Conservation (phyloP, 768 basidiomycete genomes). For the Russula sp. region DNA sequence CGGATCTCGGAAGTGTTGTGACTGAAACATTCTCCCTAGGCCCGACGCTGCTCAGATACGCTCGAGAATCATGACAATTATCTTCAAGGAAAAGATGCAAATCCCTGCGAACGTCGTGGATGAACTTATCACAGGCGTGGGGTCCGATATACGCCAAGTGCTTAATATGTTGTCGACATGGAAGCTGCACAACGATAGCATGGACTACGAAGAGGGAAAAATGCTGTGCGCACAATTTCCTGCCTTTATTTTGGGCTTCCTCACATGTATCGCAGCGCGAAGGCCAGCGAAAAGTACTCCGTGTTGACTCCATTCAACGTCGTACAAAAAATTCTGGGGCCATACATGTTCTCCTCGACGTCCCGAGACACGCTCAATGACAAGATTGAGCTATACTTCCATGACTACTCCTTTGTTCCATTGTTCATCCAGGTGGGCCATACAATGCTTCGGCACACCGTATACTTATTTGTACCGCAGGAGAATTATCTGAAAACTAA, state of each 20-base stretch:
- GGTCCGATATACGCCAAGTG: constrained; percentile 96
- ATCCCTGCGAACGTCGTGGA: constrained; percentile 90
- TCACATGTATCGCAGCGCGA: constrained; percentile 39
- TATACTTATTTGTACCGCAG: constrained; percentile 39
- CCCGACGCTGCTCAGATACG: constrained; percentile 74
- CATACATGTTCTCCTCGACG: constrained; percentile 83
- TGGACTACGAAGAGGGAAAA: constrained; percentile 93
- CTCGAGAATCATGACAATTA: constrained; percentile 83
- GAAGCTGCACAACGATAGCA: constrained; percentile 75
- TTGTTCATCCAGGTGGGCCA: constrained; percentile 85
- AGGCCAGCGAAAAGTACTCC: constrained; percentile 89
- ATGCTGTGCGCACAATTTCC: constrained; percentile 59
- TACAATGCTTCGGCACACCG: neutral
- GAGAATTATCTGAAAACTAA: constrained; percentile 93
- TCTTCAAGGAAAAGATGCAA: constrained; percentile 92
- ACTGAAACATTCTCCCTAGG: constrained; percentile 42
- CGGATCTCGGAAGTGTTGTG: neutral
- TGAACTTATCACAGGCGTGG: constrained; percentile 81
- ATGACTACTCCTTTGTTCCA: constrained; percentile 91
- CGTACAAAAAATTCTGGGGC: constrained; percentile 84
- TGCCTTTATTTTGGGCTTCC: neutral
- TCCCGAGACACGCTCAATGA: constrained; percentile 79
- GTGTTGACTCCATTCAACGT: constrained; percentile 92
- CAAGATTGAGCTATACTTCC: constrained; percentile 96
- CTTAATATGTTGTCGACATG: constrained; percentile 98